Evolutionary conservation across 257 asterid genomes (phyloP), one percentile per base, ranked within the genome.

Genomic region (Cordia subcordata): DNA sequence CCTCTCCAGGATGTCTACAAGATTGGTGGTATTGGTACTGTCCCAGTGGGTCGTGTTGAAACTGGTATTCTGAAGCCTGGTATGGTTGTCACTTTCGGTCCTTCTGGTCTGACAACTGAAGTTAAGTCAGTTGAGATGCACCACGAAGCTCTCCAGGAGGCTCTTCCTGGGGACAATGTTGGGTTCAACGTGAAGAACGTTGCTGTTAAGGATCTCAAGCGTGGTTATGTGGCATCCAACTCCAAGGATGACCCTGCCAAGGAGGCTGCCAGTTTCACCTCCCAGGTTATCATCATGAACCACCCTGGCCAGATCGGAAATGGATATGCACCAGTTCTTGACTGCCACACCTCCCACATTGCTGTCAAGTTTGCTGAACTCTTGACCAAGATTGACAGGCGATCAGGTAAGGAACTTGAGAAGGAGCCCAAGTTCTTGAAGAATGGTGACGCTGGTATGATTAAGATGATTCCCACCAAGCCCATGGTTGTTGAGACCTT

Each of bases 221-320:
- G 87, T 64, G 87, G 85, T 4, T 81, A 13, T 0, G 87, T 81
- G 47, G 87, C 87, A 10, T 83, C 91, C 0, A 81, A 83, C 77
- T 81, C 92, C 1, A 83, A 83, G 58, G 91, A 81, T 51, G 87
- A 78, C 46, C 87, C 87, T 9, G 84, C 85, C 0, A 78, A 73
- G 75, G 85, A 68, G 6, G 85, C 85, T 39, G 80, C 87, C 4
- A 81, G 53, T 78, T 81, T 81, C 63, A 75, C 82, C 42, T 74
- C 87, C 8, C 87, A 81, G 68, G 84, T 78, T 53, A 83, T 83
- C 68, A 83, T 80, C 78, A 83, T 83, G 90, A 83, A 83, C 78
- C 90, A 83, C 54, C 90, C 90, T 1, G 90, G 90, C 0, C 87
- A 83, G 75, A 83, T 83, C 32, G 87, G 85, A 49, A 77, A 81